Evolutionary conservation across 164 flowering plant species (phyloP), one percentile per base, ranked within the genome.

Genomic region (Protea cynaroides): DNA sequence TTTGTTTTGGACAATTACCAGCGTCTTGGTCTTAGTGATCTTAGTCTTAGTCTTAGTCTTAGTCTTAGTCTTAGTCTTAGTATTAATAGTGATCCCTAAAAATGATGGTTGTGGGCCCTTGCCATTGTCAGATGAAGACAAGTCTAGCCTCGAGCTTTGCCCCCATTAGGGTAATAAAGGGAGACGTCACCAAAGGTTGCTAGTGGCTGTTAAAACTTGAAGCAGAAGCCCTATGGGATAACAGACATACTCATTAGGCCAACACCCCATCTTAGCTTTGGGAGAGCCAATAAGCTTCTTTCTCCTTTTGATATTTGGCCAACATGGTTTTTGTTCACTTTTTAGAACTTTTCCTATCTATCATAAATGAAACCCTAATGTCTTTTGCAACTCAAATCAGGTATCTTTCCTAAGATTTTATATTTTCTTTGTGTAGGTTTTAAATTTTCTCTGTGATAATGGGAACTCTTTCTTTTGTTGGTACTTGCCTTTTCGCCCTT

Each of bases 231-330:
- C 58, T 18, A 29, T 38, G 65, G 37, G 58, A 64, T 19, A 22
- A 64, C 65, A 59, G 70, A 65, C 70, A 75, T 63, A 69, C 69
- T 76, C 73, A 69, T 72, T 59, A 69, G 47, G 62, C 65, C 64
- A 69, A 61, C 68, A 43, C 61, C 64, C 46, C 46, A 25, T 64
- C 19, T 59, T 51, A 61, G 56, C 72, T 74, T 74, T 74, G 55
- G 37, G 52, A 44, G 24, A 63, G 64, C 66, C 67, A 66, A 64
- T 70, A 13, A 56, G n/a, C 15, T 56, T 70, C 61, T 53, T 29
- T 53, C 50, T 43, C 18, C 44, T 60, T 24, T 61, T 49, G 19
- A 54, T 60, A 59, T 69, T 68, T 61, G 58, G 43, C 50, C 40
- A 64, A 64, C 52, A 54, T 49, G 25, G 55, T 15, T 67, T 69